Conservation (phyloP, 2,329 filamentous ascomycete species). For the Ascochyta koolunga region DNA sequence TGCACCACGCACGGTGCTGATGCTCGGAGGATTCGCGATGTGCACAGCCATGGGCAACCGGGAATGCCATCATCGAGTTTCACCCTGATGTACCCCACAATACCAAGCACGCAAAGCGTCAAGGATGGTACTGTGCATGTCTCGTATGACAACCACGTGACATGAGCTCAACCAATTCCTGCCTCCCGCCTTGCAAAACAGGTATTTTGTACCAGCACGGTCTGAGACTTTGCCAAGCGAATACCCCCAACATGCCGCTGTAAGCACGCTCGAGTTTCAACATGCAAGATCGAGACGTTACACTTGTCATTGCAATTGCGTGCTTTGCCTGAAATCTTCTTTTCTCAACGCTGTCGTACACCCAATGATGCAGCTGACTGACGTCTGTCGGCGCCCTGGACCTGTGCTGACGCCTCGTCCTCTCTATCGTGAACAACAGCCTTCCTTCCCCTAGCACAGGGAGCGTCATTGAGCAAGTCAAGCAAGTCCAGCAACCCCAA, state of each 20-base stretch:
- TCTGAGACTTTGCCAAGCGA: not conserved
- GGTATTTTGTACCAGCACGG: conserved; percentile 3
- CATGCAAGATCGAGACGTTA: not conserved
- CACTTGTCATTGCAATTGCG: not conserved
- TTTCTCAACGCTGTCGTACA: not conserved
- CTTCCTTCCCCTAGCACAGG: not conserved
- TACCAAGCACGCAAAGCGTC: conserved; percentile 12
- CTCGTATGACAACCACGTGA: conserved; percentile 18
- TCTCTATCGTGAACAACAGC: not conserved
- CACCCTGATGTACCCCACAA: conserved; percentile 15
- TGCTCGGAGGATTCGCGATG: not conserved
- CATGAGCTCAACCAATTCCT: conserved; percentile 12
- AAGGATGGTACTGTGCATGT: conserved; percentile 11
- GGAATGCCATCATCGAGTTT: conserved; percentile 19
- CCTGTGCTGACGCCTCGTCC: not conserved
- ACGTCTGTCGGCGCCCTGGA: not conserved
- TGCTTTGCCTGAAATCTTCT: not conserved
- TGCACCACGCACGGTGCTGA: not conserved
- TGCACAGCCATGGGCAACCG: conserved; percentile 9
- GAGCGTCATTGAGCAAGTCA: not conserved
- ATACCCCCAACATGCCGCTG: not conserved
- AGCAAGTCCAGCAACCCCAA: not conserved
- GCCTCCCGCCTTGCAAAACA: conserved; percentile 16
- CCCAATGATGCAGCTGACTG: not conserved
- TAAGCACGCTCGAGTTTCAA: not conserved